Evolutionary conservation across 495 filamentous ascomycete species (phyloP), one percentile per base, ranked within the genome.

Genomic region (Lophiotrema nucula): DNA sequence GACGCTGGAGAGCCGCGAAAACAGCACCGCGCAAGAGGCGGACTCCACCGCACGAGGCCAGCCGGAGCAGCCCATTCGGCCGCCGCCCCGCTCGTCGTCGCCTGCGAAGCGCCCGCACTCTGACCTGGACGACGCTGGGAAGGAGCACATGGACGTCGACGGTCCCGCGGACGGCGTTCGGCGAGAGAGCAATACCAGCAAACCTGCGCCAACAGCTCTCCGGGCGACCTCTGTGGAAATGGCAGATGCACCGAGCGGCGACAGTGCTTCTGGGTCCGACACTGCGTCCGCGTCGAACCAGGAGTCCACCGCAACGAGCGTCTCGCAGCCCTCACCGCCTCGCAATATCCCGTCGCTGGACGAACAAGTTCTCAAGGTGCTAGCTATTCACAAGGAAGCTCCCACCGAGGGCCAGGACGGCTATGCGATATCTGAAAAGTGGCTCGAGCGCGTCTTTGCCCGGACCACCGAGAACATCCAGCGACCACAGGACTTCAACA

Each of bases 401-500:
- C 69, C 85, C 25, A 63, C 80, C 55, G 88, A 92, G 47, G 85
- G 86, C 13, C 82, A 89, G 58, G 80, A 83, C 59, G 88, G 84
- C 25, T 96, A 86, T 64, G 74, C 95, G 11, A 79, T 98, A 15
- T 93, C 92, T 5, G 80, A 76, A 18, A 72, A 77, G 47, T 98
- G 93, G 93, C 76, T 97, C 22, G 77, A 77, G 38, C 79, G 83
- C 31, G 89, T 97, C 1, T 74, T 87, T 56, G 79, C 86, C 12
- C 80, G 89, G 53, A 83, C 84, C 38, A 72, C 81, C 2, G 79
- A 85, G n/a, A 45, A 55, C 25, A 31, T 41, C 18, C 69, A 74
- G 24, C 80, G 78, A 59, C 73, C 74, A 39, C 80, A 79, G 60
- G 70, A 75, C 47, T 73, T 69, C 15, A 73, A 78, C 50, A 88